Conservation (phyloP, 345 rosid species). For the Eucalyptus rudis region DNA sequence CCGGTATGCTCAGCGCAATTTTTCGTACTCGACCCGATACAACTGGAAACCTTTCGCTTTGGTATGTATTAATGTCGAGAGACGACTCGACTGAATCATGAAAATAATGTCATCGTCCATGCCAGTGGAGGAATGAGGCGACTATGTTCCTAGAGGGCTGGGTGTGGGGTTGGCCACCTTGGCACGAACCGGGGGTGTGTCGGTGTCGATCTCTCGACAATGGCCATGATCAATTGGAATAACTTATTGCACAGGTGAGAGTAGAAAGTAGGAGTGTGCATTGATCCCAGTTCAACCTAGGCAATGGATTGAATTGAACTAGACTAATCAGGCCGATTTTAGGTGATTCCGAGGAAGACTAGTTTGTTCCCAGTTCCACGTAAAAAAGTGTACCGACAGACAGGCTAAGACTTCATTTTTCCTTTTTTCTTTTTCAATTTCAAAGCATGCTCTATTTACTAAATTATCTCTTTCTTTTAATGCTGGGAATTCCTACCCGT, state of each 20-base stretch:
- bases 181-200: background rate
- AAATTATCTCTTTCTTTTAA: background rate
- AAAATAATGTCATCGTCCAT: background rate
- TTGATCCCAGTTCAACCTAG: rapidly evolving
- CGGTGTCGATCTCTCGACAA: background rate
- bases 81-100: background rate
- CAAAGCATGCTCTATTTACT: background rate
- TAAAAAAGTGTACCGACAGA: rapidly evolving
- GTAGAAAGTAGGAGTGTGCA: background rate
- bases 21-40: background rate
- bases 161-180: background rate
- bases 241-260: background rate
- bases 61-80: background rate
- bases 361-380: rapidly evolving
- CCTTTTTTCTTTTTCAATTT: rapidly evolving
- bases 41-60: background rate
- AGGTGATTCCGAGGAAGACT: rapidly evolving
- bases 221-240: background rate
- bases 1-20: too few relatives aligned
- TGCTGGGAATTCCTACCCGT: background rate
- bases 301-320: rapidly evolving
- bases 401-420: rapidly evolving
- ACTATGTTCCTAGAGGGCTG: background rate
- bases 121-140: background rate
- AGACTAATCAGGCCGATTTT: rapidly evolving